Percentiles rank a stretch among this genome's conserved stretches.
phyloP scores from a whole-genome alignment of 73 alveolate species.

The Vitrella brassicaformis region DNA sequence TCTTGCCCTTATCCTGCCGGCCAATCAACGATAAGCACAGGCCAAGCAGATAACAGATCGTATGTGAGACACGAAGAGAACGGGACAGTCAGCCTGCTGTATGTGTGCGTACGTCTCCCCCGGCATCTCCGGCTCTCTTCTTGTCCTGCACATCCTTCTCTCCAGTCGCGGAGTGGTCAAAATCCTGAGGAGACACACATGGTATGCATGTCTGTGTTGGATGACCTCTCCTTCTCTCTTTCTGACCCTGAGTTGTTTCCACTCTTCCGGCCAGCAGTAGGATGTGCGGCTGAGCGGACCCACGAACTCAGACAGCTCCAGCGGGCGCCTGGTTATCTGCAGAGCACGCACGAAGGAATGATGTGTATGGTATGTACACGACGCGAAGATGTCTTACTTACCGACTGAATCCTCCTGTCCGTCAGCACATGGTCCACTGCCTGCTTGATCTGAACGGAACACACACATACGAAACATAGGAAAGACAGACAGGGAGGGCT shows the following conservation, averaged over 20 bases:
- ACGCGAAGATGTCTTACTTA: too few species aligned
- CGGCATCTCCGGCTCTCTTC: too few species aligned
- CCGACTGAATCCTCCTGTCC: neutral
- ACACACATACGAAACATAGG: neutral
- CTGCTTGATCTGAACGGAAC: neutral
- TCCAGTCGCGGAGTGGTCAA: conserved; percentile 20
- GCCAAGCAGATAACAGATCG: too few species aligned
- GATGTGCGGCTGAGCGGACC: conserved; percentile 58
- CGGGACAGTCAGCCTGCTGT: too few species aligned
- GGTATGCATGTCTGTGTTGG: neutral
- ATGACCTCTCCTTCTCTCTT: neutral
- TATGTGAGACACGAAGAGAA: too few species aligned
- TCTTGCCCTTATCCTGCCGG: too few species aligned
- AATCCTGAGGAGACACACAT: neutral
- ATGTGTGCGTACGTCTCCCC: too few species aligned
- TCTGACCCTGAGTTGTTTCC: neutral
- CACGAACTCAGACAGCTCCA: conserved; percentile 50
- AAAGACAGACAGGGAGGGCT: neutral
- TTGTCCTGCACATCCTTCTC: conserved; percentile 2
- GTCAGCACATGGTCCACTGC: neutral
- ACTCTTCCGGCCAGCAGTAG: conserved; percentile 18
- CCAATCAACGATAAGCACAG: too few species aligned
- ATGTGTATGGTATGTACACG: neutral
- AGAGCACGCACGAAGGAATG: neutral
- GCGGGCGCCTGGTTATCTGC: conserved; percentile 7